Percentiles rank a stretch among this genome's conserved stretches.
phyloP scores from a whole-genome alignment of 139 green algal genomes.

The Micractinium conductrix region DNA sequence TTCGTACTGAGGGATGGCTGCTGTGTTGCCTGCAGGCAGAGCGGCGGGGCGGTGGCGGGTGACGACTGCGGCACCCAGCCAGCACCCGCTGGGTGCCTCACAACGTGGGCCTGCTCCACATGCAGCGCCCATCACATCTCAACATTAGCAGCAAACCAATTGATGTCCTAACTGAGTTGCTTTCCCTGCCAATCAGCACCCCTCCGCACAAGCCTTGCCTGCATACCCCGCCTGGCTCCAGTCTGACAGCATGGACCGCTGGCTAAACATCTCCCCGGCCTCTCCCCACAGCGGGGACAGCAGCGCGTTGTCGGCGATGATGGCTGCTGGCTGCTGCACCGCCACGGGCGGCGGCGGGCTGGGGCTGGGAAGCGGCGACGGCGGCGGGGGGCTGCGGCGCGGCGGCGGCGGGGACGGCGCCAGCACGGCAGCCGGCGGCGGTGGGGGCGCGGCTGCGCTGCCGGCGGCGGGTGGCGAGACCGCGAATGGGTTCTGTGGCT shows the following conservation, averaged over 20 bases:
- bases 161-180: background rate
- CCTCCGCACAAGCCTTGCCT: no score
- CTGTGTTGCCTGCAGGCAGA: constrained; percentile 2
- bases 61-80: background rate
- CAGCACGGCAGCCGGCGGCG: background rate
- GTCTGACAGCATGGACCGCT: background rate
- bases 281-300: constrained; percentile 13
- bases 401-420: background rate
- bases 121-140: background rate
- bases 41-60: background rate
- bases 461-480: background rate
- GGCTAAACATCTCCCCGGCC: background rate
- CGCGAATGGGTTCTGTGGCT: background rate
- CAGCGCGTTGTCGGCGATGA: background rate
- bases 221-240: constrained; percentile 23
- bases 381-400: background rate
- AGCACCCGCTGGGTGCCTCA: background rate
- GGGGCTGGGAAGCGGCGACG: background rate
- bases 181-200: background rate
- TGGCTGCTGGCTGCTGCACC: no score
- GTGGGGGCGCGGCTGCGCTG: background rate
- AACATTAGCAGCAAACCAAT: background rate
- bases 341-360: background rate
- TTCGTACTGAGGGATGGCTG: background rate
- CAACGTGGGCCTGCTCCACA: background rate